A percentile compares a stretch with the other conserved stretches of the same genome.
Conservation (phyloP, 1,284 basidiomycete genomes). For the Amylostereum chailletii region DNA sequence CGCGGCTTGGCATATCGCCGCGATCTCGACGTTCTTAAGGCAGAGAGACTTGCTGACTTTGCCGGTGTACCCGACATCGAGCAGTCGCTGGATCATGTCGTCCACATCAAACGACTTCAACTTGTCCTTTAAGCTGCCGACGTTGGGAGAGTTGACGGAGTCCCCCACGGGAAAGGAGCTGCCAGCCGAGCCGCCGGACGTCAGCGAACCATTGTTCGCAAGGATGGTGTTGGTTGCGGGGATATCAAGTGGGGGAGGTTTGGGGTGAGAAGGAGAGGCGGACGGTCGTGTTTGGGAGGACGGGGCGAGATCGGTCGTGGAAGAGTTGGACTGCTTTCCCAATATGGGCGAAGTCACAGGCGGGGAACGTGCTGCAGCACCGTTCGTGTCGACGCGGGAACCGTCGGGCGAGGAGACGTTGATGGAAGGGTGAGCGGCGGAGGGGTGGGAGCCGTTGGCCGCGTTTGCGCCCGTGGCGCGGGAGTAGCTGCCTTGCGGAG, state of each 20-base stretch:
- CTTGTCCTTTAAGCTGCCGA: conserved; percentile 46
- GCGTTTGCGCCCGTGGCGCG: conserved; percentile 28
- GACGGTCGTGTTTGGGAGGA: conserved; percentile 18
- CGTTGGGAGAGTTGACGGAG: conserved; percentile 24
- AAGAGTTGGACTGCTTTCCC: conserved; percentile 29
- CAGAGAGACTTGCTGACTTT: conserved; percentile 97
- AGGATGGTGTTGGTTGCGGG: conserved; percentile 67
- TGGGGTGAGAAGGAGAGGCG: conserved; percentile 20
- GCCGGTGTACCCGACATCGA: conserved; percentile 96
- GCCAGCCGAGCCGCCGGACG: conserved; percentile 34
- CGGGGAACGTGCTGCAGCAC: conserved; percentile 23
- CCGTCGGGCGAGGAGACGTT: conserved; percentile 45
- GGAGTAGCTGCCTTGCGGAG: conserved; percentile 34
- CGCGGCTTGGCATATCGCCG: conserved; percentile 92
- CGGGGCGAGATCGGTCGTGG: conserved; percentile 21
- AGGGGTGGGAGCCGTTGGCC: conserved; percentile 13
- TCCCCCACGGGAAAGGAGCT: conserved; percentile 31
- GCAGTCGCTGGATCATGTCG: conserved; percentile 94
- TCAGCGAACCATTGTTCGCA: conserved; percentile 36
- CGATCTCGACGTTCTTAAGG: conserved; percentile 95
- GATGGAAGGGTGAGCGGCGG: conserved; percentile 31
- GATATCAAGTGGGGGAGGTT: conserved; percentile 62
- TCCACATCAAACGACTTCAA: conserved; percentile 83
- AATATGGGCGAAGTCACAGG: conserved; percentile 21
- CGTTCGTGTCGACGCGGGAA: conserved; percentile 21